These are phyloP conservation scores for Pseudoneurospora amorphoporcata DNA, from an alignment of 495 filamentous ascomycete species.

Conservation along the genomic window DNA sequence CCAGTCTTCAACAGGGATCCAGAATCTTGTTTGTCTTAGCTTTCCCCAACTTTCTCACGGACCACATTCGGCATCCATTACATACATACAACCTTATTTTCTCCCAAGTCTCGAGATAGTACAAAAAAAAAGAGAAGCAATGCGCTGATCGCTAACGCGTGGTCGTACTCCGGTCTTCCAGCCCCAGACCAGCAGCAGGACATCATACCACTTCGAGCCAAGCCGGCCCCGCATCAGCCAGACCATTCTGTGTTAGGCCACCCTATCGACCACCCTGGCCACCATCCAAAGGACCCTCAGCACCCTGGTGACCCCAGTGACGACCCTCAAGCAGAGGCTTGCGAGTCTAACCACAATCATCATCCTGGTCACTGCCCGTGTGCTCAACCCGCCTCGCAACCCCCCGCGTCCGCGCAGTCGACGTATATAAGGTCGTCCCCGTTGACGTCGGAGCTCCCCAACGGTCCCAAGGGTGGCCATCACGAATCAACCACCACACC, in stretches of 20 bases:
- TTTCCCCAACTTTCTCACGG: neutral
- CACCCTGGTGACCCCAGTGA: neutral
- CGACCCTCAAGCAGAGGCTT: neutral
- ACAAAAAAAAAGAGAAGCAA: neutral
- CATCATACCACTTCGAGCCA: neutral
- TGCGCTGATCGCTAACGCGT: neutral
- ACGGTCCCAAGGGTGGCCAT: slow-evolving; percentile 14
- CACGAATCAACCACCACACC: neutral
- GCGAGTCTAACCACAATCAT: neutral
- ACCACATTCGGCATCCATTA: neutral
- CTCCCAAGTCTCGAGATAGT: neutral
- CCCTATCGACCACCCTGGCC: neutral
- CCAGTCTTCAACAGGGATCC: neutral
- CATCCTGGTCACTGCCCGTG: slow-evolving; percentile 17
- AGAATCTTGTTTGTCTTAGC: neutral
- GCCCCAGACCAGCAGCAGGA: neutral
- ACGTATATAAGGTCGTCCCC: slow-evolving; percentile 16
- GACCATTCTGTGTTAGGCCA: neutral
- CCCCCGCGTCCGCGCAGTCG: slow-evolving; percentile 3
- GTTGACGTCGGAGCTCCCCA: slow-evolving; percentile 3
- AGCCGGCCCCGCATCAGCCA: neutral
- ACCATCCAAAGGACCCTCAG: neutral
- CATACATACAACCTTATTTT: neutral
- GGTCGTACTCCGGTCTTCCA: neutral
- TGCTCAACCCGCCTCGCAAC: slow-evolving; percentile 5